phyloP scores from a whole-genome alignment of 768 basidiomycete species.

The Psilocybe subaeruginosa region DNA sequence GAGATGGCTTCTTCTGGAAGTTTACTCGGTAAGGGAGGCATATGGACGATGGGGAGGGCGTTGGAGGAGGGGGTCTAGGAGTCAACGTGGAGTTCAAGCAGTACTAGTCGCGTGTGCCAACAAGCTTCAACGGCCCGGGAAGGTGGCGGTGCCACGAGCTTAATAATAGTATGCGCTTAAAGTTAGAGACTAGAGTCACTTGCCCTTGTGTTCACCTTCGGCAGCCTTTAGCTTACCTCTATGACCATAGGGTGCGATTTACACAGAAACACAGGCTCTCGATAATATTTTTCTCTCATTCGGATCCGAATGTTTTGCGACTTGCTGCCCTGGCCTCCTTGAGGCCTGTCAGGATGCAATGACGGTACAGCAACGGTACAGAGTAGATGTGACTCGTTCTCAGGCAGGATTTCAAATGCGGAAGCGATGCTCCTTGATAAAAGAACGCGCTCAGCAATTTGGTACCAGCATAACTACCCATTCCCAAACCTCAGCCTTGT shows the following conservation, averaged over 20 bases:
- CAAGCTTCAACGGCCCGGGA: background rate
- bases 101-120: background rate
- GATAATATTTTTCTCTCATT: too few species aligned
- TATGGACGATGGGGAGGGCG: constrained; percentile 25
- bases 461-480: too few species aligned
- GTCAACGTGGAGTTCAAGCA: background rate
- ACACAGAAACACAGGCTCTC: too few species aligned
- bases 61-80: background rate
- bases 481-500: background rate
- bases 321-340: too few species aligned
- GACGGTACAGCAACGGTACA: too few species aligned
- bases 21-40: constrained; percentile 65
- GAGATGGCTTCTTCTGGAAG: constrained; percentile 54
- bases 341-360: too few species aligned
- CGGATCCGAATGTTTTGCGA: too few species aligned
- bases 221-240: too few species aligned
- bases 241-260: too few species aligned
- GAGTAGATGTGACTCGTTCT: background rate
- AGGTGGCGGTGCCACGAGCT: background rate
- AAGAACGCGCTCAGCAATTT: background rate
- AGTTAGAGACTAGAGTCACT: too few species aligned
- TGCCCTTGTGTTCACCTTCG: too few species aligned
- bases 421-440: background rate
- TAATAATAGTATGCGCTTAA: background rate
- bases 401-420: background rate